Percentiles rank a stretch among this genome's conserved stretches.
Conservation (phyloP, 2,329 filamentous ascomycete species). For the Corynespora cassiicola region DNA sequence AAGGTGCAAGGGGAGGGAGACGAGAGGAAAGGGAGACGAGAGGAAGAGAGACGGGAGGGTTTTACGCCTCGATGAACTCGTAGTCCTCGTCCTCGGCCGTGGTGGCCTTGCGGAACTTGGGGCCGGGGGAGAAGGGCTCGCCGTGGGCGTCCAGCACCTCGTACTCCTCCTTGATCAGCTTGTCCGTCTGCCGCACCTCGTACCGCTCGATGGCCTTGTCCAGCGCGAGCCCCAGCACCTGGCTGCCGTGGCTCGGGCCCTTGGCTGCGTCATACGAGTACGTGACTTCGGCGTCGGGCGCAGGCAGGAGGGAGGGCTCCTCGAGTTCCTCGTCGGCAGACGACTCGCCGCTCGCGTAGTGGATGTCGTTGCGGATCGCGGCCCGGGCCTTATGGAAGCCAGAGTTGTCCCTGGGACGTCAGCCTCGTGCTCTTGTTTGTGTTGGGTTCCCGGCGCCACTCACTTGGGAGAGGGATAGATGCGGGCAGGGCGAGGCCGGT, state of each 20-base stretch:
- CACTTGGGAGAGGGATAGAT: conserved; percentile 36
- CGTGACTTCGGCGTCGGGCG: conserved; percentile 56
- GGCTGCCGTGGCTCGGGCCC: conserved; percentile 60
- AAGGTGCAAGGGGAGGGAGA: conserved; percentile 10
- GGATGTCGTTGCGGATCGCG: conserved; percentile 53
- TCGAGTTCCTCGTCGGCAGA: conserved; percentile 55
- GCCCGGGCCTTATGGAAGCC: conserved; percentile 42
- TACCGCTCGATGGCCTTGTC: conserved; percentile 65
- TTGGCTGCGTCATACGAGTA: conserved; percentile 61
- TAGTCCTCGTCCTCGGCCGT: conserved; percentile 48
- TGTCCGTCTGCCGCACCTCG: conserved; percentile 66
- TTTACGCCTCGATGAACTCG: conserved; percentile 46
- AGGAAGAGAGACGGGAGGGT: conserved; percentile 6
- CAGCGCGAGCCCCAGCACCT: conserved; percentile 63
- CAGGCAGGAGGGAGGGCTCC: conserved; percentile 51
- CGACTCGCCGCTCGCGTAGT: conserved; percentile 45
- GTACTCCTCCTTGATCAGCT: conserved; percentile 66
- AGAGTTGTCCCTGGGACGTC: conserved; percentile 26
- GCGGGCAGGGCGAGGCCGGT: conserved; percentile 45
- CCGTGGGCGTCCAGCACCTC: conserved; percentile 57
- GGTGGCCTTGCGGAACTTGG: conserved; percentile 38
- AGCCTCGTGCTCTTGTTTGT: too few relatives aligned
- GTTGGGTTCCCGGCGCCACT: conserved; percentile 13
- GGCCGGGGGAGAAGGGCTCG: conserved; percentile 42
- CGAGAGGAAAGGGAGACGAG: conserved; percentile 4